phyloP scores from a whole-genome alignment of 2,329 filamentous ascomycete genomes.

The Botrytis deweyae region DNA sequence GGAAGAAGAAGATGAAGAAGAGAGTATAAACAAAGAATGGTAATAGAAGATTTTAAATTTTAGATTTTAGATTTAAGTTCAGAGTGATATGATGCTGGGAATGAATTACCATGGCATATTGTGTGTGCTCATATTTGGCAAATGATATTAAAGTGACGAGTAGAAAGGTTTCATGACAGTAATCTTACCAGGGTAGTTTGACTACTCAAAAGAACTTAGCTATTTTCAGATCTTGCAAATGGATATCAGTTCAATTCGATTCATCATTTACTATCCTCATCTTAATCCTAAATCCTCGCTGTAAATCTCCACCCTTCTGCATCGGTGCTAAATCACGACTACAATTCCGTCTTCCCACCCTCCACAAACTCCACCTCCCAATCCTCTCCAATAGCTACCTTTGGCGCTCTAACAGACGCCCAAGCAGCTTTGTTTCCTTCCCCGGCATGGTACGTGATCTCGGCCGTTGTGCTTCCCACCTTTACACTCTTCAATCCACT shows the following conservation, averaged over 20 bases:
- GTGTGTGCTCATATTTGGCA: not conserved
- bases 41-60: not conserved
- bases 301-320: not conserved
- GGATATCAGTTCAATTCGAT: not conserved
- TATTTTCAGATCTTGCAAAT: not conserved
- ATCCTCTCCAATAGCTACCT: constrained; percentile 58
- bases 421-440: constrained; percentile 57
- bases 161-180: not conserved
- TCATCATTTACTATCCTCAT: not conserved
- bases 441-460: constrained; percentile 59
- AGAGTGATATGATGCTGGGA: not conserved
- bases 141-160: not conserved
- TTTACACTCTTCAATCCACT: constrained; percentile 59
- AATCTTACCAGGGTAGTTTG: not conserved
- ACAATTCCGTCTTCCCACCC: constrained; percentile 5
- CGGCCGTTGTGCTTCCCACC: constrained; percentile 54
- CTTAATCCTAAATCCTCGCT: not conserved
- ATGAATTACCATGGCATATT: not conserved
- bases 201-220: not conserved
- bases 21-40: not conserved
- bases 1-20: not conserved
- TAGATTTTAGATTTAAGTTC: not conserved
- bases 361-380: constrained; percentile 50
- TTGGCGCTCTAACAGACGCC: constrained; percentile 63
- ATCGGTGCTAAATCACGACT: not conserved